Evolutionary conservation across 176 grass and related monocot genomes (phyloP).

Genomic region (Avena insularis): DNA sequence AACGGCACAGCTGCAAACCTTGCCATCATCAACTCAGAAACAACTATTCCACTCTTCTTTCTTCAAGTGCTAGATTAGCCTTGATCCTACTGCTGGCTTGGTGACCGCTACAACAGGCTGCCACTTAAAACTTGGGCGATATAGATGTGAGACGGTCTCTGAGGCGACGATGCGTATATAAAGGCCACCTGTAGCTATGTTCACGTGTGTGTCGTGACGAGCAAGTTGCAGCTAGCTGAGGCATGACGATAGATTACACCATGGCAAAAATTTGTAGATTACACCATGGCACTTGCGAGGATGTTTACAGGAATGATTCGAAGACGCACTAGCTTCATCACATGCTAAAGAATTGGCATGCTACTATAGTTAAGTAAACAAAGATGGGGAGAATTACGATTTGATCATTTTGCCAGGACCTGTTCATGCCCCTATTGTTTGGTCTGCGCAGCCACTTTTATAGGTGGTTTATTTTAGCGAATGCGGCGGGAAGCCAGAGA

Average conservation of each 20-base stretch:
- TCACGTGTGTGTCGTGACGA: conserved; percentile 28
- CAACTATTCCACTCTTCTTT: not conserved
- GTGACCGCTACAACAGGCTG: not conserved
- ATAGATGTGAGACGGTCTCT: too few species aligned
- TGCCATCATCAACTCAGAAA: not conserved
- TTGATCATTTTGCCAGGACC: not conserved
- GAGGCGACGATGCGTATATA: not conserved
- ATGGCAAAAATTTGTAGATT: not conserved
- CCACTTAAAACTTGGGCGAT: too few species aligned
- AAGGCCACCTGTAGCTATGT: not conserved
- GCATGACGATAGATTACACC: not conserved
- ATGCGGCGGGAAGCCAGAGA: not conserved
- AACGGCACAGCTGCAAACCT: not conserved
- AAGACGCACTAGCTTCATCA: conserved; percentile 23
- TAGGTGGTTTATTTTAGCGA: not conserved
- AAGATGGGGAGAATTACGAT: not conserved
- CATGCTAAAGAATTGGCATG: not conserved
- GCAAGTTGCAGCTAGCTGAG: not conserved
- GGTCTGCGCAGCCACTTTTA: not conserved
- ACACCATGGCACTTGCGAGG: not conserved
- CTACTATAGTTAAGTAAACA: not conserved
- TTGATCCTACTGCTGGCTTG: not conserved
- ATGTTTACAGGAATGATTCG: conserved; percentile 21
- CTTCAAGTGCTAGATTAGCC: not conserved
- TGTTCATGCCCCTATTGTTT: not conserved